These are phyloP conservation scores for Hylodesmum podocarpum DNA, from an alignment of 306 rosid species.

Conservation along the genomic window DNA sequence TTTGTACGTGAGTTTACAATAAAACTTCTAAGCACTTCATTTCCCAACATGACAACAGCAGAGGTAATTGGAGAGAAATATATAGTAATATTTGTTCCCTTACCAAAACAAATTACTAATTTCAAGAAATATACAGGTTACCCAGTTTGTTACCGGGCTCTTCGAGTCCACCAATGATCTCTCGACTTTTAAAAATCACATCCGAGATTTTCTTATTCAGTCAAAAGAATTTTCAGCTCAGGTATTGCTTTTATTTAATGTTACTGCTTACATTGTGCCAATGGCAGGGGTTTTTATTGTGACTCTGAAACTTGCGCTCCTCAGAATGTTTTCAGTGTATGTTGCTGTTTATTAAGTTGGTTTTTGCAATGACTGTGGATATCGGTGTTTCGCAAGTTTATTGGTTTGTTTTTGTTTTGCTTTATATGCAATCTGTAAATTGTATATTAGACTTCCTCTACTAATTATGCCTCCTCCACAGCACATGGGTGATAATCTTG, in stretches of 20 bases:
- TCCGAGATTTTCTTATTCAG: slow-evolving; percentile 88
- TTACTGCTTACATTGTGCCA: slow-evolving; percentile 4
- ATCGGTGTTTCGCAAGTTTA: background rate
- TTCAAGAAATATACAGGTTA: slow-evolving; percentile 54
- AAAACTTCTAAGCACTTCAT: slow-evolving; percentile 85
- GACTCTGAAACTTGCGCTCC: too few relatives aligned
- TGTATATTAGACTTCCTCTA: background rate
- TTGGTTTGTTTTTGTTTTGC: background rate
- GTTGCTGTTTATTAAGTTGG: slow-evolving; percentile 5
- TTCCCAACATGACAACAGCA: slow-evolving; percentile 91
- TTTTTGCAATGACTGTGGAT: background rate
- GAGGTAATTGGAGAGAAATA: slow-evolving; percentile 57
- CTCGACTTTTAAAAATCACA: slow-evolving; percentile 73
- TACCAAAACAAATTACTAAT: slow-evolving; percentile 16
- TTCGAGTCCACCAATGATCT: slow-evolving; percentile 80
- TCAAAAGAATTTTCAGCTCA: slow-evolving; percentile 99
- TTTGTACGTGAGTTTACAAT: slow-evolving; percentile 89
- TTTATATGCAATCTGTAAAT: background rate
- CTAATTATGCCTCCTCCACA: too few relatives aligned
- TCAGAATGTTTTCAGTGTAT: too few relatives aligned
- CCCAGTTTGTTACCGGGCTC: slow-evolving; percentile 89
- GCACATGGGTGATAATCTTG: too few relatives aligned
- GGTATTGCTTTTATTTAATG: slow-evolving; percentile 43
- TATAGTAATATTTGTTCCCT: background rate
- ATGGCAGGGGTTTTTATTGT: background rate